phyloP scores from a whole-genome alignment of 2,329 filamentous ascomycete species.

The Ascochyta koolunga region DNA sequence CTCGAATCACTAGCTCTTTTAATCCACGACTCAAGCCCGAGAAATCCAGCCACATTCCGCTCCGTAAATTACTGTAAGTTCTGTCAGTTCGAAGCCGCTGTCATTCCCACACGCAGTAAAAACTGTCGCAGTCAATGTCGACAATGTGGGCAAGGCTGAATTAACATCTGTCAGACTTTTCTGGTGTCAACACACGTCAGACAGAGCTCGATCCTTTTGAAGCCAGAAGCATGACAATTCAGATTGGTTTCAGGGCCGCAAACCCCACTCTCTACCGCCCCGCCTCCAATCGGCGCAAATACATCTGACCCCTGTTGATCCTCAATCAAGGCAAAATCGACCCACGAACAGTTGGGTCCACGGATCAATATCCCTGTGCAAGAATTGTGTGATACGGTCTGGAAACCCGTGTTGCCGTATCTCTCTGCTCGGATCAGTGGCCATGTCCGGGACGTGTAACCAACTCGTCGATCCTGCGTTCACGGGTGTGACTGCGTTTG shows the following conservation, averaged over 20 bases:
- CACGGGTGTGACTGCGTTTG: not conserved
- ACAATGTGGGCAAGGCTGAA: not conserved
- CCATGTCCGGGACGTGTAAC: not conserved
- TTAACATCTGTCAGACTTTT: not conserved
- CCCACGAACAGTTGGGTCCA: conserved; percentile 7
- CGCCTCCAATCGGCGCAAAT: conserved; percentile 12
- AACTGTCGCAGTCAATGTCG: not conserved
- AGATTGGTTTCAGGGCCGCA: not conserved
- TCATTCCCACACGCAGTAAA: not conserved
- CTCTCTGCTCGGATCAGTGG: conserved; percentile 2
- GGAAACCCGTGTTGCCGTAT: conserved; percentile 1
- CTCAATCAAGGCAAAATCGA: conserved; percentile 19
- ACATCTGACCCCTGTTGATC: conserved; percentile 11
- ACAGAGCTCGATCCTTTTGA: not conserved
- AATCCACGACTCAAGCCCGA: not conserved
- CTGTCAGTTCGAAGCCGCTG: not conserved
- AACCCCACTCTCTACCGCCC: conserved; percentile 6
- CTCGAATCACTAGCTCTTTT: conserved; percentile 6
- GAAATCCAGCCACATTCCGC: not conserved
- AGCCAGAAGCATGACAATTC: not conserved
- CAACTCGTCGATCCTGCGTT: not conserved
- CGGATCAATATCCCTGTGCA: conserved; percentile 8
- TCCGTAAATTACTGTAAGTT: too few relatives aligned
- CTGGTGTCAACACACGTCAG: not conserved
- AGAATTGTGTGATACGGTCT: not conserved